phyloP scores from a whole-genome alignment of 2,329 filamentous ascomycete species.

The Xylariomycetidae sp. region DNA sequence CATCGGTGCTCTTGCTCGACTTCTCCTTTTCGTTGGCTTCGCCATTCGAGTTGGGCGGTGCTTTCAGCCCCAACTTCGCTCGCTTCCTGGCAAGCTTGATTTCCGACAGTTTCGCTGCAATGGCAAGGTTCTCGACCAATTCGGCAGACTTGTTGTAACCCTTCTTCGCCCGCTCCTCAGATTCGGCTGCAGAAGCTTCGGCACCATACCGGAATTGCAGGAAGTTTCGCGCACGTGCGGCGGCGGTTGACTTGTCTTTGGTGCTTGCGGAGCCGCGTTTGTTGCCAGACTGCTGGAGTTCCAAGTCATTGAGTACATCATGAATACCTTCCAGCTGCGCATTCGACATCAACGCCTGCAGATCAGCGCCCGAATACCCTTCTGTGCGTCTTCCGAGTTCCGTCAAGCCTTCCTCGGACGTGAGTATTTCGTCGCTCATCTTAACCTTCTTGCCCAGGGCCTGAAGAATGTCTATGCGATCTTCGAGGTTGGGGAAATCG shows the following conservation, averaged over 20 bases:
- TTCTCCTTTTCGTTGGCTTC: slow-evolving; percentile 28
- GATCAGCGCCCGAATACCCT: slow-evolving; percentile 88
- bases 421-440: slow-evolving; percentile 59
- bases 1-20: slow-evolving; percentile 52
- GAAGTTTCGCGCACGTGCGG: slow-evolving; percentile 47
- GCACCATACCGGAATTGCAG: slow-evolving; percentile 79
- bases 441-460: slow-evolving; percentile 79
- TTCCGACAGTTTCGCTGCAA: slow-evolving; percentile 74
- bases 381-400: slow-evolving; percentile 76
- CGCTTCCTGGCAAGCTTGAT: slow-evolving; percentile 67
- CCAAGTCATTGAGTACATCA: slow-evolving; percentile 68
- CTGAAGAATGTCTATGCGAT: slow-evolving; percentile 81
- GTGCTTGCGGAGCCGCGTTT: slow-evolving; percentile 31
- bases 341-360: slow-evolving; percentile 93
- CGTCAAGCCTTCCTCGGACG: slow-evolving; percentile 49
- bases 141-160: slow-evolving; percentile 46
- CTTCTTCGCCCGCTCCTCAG: slow-evolving; percentile 30
- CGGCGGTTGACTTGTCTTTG: slow-evolving; percentile 23
- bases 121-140: slow-evolving; percentile 70
- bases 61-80: slow-evolving; percentile 44
- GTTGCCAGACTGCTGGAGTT: slow-evolving; percentile 20
- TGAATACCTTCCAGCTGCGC: slow-evolving; percentile 96
- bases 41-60: slow-evolving; percentile 16
- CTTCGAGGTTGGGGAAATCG: slow-evolving; percentile 73
- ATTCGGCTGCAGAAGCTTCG: slow-evolving; percentile 41